These are phyloP conservation scores for Moniliophthora roreri DNA, from an alignment of 1,284 basidiomycete genomes.

Conservation along the genomic window DNA sequence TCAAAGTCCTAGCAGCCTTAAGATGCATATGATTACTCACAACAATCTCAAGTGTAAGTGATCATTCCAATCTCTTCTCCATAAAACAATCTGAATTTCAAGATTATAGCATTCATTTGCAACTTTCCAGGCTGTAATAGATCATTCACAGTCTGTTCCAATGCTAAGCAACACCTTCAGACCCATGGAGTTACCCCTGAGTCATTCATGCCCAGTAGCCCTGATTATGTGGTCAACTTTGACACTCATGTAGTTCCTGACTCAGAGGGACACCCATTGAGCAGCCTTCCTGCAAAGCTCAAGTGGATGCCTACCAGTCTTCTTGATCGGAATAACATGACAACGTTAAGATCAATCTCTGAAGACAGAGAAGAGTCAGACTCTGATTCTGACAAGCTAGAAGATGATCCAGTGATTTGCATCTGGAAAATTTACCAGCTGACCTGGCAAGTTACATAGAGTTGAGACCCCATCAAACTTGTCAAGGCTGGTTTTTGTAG, in stretches of 20 bases:
- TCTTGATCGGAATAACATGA: slow-evolving; percentile 4
- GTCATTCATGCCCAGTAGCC: background rate
- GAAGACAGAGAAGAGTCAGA: slow-evolving; percentile 7
- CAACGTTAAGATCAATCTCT: slow-evolving; percentile 3
- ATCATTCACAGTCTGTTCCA: slow-evolving; percentile 63
- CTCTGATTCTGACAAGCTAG: slow-evolving; percentile 9
- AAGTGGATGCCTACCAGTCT: slow-evolving; percentile 15
- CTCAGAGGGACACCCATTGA: background rate
- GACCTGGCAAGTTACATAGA: too few species aligned
- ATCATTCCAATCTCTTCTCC: background rate
- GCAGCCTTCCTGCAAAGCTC: slow-evolving; percentile 1
- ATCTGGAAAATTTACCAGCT: too few species aligned
- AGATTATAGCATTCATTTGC: slow-evolving; percentile 52
- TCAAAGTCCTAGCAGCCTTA: slow-evolving; percentile 57
- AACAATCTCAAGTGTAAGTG: slow-evolving; percentile 62
- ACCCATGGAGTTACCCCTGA: slow-evolving; percentile 38
- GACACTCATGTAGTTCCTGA: slow-evolving; percentile 6
- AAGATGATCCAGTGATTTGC: slow-evolving; percentile 8
- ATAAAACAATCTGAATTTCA: background rate
- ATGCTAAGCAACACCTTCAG: slow-evolving; percentile 62
- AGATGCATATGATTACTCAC: slow-evolving; percentile 74
- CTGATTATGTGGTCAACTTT: slow-evolving; percentile 11
- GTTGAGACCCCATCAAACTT: too few species aligned
- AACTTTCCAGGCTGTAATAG: slow-evolving; percentile 52
- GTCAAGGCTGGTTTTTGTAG: too few species aligned